Evolutionary conservation across 2,329 filamentous ascomycete genomes (phyloP).

Genomic region (Pestalotiopsis sp.): DNA sequence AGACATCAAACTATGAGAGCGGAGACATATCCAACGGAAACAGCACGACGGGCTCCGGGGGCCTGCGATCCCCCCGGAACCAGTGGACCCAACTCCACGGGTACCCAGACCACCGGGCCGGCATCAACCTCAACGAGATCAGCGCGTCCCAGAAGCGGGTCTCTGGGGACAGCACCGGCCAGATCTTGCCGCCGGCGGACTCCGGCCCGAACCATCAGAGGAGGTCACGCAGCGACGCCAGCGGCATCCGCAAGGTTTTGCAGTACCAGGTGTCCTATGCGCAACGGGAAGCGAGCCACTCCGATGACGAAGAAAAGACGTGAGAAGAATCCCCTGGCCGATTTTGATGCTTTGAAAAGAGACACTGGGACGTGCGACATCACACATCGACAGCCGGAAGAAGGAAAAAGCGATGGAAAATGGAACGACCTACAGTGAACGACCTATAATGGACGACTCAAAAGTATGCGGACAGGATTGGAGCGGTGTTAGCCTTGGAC

Average conservation of each 20-base stretch:
- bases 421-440: neutral
- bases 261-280: neutral
- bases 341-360: neutral
- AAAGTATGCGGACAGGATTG: no score
- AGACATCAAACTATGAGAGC: neutral
- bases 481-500: no score
- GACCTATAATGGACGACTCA: neutral
- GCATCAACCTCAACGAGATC: slow-evolving; percentile 6
- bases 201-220: neutral
- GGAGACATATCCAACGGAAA: neutral
- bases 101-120: neutral
- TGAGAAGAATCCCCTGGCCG: neutral
- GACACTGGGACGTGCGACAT: neutral
- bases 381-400: neutral
- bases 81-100: neutral
- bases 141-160: neutral
- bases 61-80: neutral
- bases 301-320: neutral
- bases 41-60: neutral
- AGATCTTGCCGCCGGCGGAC: neutral
- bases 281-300: neutral
- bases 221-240: neutral
- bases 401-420: no score
- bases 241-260: neutral
- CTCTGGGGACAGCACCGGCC: neutral